Evolutionary conservation across 306 rosid species (phyloP), one percentile per base, ranked within the genome.

Genomic region (Prunus dulcis): DNA sequence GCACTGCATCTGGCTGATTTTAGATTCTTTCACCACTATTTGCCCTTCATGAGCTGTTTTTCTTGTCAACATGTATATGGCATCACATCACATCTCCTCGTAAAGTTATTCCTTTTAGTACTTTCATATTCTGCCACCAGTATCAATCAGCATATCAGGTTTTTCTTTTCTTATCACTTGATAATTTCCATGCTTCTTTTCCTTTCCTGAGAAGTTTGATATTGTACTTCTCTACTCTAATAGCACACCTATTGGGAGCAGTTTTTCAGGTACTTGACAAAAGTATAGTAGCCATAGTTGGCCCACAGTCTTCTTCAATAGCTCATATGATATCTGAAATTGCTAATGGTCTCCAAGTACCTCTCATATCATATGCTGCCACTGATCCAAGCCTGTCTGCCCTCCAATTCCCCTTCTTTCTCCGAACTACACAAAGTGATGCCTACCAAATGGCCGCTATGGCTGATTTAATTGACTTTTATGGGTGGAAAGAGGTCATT

Each of bases 381-480:
- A 86, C 97, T 52, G 97, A 95, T 84, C 96, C 99, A 50, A 92
- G 97, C 55, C 86, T 95, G 19, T 88, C 99, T 61, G 79, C 97
- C 60, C 96, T 90, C 70, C 97, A 95, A 68, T 95, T 89, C 84
- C 99, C 97, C 38, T 89, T 46, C 82, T 92, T 95, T 81, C 62
- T 95, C 75, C 93, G 99, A 28, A 82, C 91, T 1, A 47, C 82
- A 14, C 97, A 82, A 67, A 89, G 92, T 64, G 99, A 95, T 62
- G 80, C 84, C 69, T 84, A 76, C 74, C 99, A 95, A 82, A 95
- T 92, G 99, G 75, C 75, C 38, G 97, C 97, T 69, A 74, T 95
- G 86, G 97, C 99, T 71, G 83, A 82, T 47, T 72, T 95, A 32
- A 81, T 95, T 12, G 89, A 90, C 12, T 89, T 88, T 30, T 74